Base-by-base conservation (phyloP, 192 early-diverging fungal species). In the Rhizophagus prolifer region DNA sequence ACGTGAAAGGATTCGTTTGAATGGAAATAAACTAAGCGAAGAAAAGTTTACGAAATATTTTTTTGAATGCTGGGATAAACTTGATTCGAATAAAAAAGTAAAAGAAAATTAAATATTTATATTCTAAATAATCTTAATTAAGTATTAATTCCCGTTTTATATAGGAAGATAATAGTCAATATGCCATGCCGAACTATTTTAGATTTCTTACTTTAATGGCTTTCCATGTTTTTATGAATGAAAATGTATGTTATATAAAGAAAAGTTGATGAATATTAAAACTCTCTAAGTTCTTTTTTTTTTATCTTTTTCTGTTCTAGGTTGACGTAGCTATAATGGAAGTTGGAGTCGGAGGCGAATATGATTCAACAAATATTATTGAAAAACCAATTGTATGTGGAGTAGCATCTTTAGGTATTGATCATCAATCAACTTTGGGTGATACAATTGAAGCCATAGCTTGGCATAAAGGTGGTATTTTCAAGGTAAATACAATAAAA, bases 1-100 rank as follows among this genome's bases (percentile, higher is more conserved):
- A 8, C 91, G 96, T 65, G 97, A 99, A 78, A 88, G 97, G 28
- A 97, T 99, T 77, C 87, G 94, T 62, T 95, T 99, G 80, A 88
- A 98, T 79, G 97, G 97, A 1, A 78, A 76, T 28, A 94, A 95
- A 14, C 83, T 99, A 6, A 86, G 86, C 9, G 85, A 91, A 62
- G 86, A 90, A 13, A 31, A 80, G 25, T 84, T 84, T 80, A 78
- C 83, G 16, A 90, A 94, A 80, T 94, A 97, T 83, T 97, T 96
- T 78, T 93, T 94, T 81, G 87, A 96, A 30, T 88, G 91, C 14
- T 96, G 92, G 92, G 90, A 96, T 80, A 77, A 83, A 26, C 82
- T 97, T 41, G 88, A 90, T 26, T 80, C 72, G 1, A 66, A 28
- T 19, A 21, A 21, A 34, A 26, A 66, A 16, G 64, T 66, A 31